Evolutionary conservation across 106 monocot species (phyloP), one percentile per base, ranked within the genome.

Genomic region (Phalaenopsis aphrodite): DNA sequence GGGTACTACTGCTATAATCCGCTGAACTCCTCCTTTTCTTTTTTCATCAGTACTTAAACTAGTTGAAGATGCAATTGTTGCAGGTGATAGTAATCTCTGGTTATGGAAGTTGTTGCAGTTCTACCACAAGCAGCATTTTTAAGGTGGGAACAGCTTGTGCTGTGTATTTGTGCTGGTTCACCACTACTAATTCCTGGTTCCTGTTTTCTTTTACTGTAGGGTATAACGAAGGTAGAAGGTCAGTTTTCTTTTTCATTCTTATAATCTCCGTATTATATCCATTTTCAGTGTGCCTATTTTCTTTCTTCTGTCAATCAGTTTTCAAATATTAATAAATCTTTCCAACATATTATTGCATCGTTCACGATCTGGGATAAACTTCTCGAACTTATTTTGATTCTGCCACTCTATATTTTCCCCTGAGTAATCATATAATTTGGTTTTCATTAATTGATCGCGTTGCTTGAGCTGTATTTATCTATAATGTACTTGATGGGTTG

Each of bases 141-240:
- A 71, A 71, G 71, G 71, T 71, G 38, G 71, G 71, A 12, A 12
- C 36, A 71, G 39, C 36, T 16, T 71, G 36, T 71, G 37, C 41
- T 14, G 17, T 36, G 11, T 41, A 71, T 36, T 71, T 71, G 4
- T 71, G 52, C 52, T 52, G 12, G 71, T 71, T 38, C 15, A 41
- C 39, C 71, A 14, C 38, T 39, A 15, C 71, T 71, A 71, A 71
- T 71, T 71, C 41, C 14, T 71, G 38, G 41, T 71, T 41, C 71
- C 71, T 52, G 71, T 39, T 71, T 41, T 71, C 36, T 71, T 71
- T 71, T 36, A 8, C 41, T 71, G 39, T 30, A 71, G 71, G 71
- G 5, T 71, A 30, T 71, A 38, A 38, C 41, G 36, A 41, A 71
- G 71, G 11, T 5, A 30, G 71, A 71, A 71, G 71, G 71, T 71